Evolutionary conservation across 2,329 filamentous ascomycete genomes (phyloP), one percentile per base, ranked within the genome.

Genomic region (Fusarium redolens): DNA sequence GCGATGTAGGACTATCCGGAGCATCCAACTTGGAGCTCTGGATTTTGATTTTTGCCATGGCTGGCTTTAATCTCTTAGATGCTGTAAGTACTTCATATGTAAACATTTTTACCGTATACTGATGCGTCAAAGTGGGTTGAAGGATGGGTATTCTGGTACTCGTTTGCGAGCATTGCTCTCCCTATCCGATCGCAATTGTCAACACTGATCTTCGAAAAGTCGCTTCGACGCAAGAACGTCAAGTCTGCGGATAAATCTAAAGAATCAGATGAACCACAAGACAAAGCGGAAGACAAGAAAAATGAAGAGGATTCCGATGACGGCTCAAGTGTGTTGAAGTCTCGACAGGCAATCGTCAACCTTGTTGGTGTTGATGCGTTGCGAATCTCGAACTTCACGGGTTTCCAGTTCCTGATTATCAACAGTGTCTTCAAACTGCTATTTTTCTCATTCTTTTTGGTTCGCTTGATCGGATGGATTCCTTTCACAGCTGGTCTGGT

Each of bases 311-410:
- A 91, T 80, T 68, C 78, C 6, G 63, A 77, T 25, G 81, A 80
- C 13, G 75, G 77, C 17, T 73, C 77, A 25, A 78, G 74, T 43
- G 80, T 80, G 14, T 72, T 82, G 48, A 82, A 84, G 60, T 88
- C 88, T 31, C 86, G 87, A 69, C 93, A 96, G 81, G 91, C 88
- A 61, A 92, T 92, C 7, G 91, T 95, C 62, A 96, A 95, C 79
- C 85, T 95, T 40, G 91, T 95, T 50, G 92, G 92, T n/a, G 90
- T 95, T 15, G 93, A 96, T 79, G 85, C 89, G 12, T 89, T 90
- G 70, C 89, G 92, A 43, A 86, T 96, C 45, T 85, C 91, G 0
- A 89, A 93, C 60, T 94, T 94, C 77, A 85, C 86, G n/a, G 84
- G 88, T 8, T 92, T 87, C 77, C 91, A 92, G 73, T 90, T 90